Conservation (phyloP, 2,329 filamentous ascomycete species). For the Alternaria hordeiaustralica region DNA sequence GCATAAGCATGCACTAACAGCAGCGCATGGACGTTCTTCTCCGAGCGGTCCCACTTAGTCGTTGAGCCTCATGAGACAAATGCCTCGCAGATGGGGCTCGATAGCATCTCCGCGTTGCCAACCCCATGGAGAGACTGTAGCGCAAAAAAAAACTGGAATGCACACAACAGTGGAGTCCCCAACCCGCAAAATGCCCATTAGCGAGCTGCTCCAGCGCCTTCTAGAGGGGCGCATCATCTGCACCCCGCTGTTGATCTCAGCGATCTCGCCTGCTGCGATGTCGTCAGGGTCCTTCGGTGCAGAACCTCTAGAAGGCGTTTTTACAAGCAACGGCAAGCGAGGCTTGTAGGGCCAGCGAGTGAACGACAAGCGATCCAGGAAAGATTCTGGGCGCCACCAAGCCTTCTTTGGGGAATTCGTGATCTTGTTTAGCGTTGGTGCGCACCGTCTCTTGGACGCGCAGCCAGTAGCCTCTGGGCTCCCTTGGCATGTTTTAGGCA, state of each 20-base stretch:
- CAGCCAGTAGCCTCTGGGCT: slow-evolving; percentile 15
- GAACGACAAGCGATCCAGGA: neutral
- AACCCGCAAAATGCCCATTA: neutral
- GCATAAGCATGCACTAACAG: neutral
- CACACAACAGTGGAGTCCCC: slow-evolving; percentile 3
- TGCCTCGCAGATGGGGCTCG: slow-evolving; percentile 18
- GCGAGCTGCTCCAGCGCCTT: neutral
- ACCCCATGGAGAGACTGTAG: slow-evolving; percentile 33
- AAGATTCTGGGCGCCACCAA: slow-evolving; percentile 4
- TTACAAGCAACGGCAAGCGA: slow-evolving; percentile 3
- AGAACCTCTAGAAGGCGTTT: slow-evolving; percentile 2
- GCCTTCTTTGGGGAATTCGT: neutral
- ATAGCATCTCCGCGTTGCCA: slow-evolving; percentile 28
- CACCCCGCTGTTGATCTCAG: slow-evolving; percentile 10
- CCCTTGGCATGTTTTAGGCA: slow-evolving; percentile 7
- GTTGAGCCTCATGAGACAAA: slow-evolving; percentile 37
- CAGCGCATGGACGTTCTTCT: slow-evolving; percentile 8
- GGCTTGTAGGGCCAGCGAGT: slow-evolving; percentile 5
- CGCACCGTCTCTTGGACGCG: slow-evolving; percentile 1
- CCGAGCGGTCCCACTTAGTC: slow-evolving; percentile 23
- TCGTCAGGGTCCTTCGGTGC: neutral
- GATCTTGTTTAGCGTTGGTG: slow-evolving; percentile 15
- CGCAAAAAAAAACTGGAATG: slow-evolving; percentile 7
- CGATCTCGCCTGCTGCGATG: neutral
- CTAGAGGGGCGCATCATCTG: neutral